Conservation (phyloP, 2,329 filamentous ascomycete species). For the Xylariaceae sp. region DNA sequence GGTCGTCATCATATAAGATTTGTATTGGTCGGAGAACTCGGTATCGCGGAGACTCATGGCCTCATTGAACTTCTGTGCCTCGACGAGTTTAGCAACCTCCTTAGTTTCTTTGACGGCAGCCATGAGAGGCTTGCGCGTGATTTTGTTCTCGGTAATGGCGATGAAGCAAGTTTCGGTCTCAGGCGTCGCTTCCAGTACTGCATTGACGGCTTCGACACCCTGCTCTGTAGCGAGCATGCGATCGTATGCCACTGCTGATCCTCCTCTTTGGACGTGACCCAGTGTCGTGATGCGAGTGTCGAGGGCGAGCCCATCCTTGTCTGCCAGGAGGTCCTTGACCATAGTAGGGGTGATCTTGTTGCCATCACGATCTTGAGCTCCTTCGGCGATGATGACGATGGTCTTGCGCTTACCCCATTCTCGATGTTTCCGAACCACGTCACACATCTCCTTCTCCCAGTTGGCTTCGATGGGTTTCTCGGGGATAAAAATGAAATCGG, state of each 20-base stretch:
- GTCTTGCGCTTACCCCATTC: conserved; percentile 90
- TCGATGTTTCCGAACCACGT: conserved; percentile 76
- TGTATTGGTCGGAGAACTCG: conserved; percentile 90
- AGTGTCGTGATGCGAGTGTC: conserved; percentile 94
- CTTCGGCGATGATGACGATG: conserved; percentile 96
- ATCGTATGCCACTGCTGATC: conserved; percentile 88
- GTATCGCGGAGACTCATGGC: conserved; percentile 88
- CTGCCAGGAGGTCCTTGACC: conserved; percentile 85
- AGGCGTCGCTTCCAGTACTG: conserved; percentile 83
- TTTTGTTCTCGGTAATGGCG: conserved; percentile 96
- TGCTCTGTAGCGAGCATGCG: conserved; percentile 89
- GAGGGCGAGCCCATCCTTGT: conserved; percentile 69
- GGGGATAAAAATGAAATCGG: conserved; percentile 95
- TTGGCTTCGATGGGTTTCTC: conserved; percentile 84
- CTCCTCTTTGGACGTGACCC: conserved; percentile 95
- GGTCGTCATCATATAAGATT: conserved; percentile 86
- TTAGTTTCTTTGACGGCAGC: conserved; percentile 85
- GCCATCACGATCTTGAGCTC: conserved; percentile 79
- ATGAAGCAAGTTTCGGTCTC: conserved; percentile 92
- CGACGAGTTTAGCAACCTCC: conserved; percentile 75
- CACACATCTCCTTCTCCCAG: conserved; percentile 86
- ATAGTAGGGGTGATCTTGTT: conserved; percentile 76
- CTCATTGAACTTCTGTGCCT: conserved; percentile 76
- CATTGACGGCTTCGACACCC: conserved; percentile 89
- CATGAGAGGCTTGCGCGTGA: conserved; percentile 83